Conservation (phyloP, 352 stramenopile species). For the Phytophthora macrochlamydospora region DNA sequence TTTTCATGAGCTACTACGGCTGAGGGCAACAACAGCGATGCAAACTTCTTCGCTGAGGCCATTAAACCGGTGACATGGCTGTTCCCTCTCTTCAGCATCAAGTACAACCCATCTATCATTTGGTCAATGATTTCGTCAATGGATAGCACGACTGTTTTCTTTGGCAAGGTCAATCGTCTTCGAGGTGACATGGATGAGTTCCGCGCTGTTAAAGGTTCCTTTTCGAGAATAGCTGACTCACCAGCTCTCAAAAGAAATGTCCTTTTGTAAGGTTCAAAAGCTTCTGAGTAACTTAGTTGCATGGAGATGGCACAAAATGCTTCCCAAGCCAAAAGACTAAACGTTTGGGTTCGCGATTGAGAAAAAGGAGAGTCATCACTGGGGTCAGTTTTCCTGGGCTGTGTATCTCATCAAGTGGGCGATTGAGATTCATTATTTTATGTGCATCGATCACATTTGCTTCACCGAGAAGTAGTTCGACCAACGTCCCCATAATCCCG, state of each 20-base stretch:
- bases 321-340: constrained; percentile 40
- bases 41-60: neutral
- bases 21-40: neutral
- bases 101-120: constrained; percentile 43
- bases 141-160: constrained; percentile 42
- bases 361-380: constrained; percentile 27
- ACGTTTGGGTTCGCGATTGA: constrained; percentile 22
- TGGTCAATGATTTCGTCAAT: constrained; percentile 49
- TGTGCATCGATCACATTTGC: constrained; percentile 23
- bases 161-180: constrained; percentile 52
- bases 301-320: constrained; percentile 37
- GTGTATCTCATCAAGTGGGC: too few species aligned
- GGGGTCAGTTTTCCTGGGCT: constrained; percentile 18
- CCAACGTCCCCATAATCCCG: constrained; percentile 27
- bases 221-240: constrained; percentile 19
- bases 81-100: constrained; percentile 31
- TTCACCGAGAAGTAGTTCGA: constrained; percentile 35
- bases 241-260: constrained; percentile 16
- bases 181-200: constrained; percentile 43
- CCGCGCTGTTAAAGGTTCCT: constrained; percentile 24
- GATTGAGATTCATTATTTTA: constrained; percentile 10
- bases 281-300: constrained; percentile 34
- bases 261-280: constrained; percentile 15
- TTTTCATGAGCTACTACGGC: neutral
- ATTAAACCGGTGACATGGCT: constrained; percentile 1